Conservation (phyloP, 148 eudicot species). For the Gaultheria prostrata region DNA sequence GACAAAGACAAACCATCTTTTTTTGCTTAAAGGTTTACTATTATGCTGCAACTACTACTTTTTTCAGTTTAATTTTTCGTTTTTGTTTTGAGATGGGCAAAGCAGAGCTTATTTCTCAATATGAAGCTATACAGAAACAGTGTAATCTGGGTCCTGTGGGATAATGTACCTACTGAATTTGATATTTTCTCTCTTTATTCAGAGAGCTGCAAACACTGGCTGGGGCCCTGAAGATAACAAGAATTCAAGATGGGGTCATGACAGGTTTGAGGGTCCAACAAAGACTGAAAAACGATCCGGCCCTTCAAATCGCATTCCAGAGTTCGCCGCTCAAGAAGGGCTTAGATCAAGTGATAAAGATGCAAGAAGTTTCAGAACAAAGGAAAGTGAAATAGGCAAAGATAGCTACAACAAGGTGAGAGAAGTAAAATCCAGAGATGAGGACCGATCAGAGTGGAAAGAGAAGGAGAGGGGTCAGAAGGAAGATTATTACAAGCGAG, state of each 20-base stretch:
- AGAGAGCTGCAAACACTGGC: conserved; percentile 98
- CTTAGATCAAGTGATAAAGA: conserved; percentile 31
- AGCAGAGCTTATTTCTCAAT: neutral
- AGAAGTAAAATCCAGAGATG: conserved; percentile 27
- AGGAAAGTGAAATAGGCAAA: conserved; percentile 16
- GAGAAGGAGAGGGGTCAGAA: conserved; percentile 23
- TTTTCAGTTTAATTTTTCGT: neutral
- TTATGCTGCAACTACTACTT: too few relatives aligned
- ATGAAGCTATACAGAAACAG: neutral
- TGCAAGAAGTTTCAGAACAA: conserved; percentile 33
- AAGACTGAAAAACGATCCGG: conserved; percentile 34
- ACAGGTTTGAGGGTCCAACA: conserved; percentile 44
- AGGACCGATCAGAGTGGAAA: conserved; percentile 25
- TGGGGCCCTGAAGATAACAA: conserved; percentile 77
- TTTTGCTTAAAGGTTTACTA: neutral
- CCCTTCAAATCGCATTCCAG: conserved; percentile 26
- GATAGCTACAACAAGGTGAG: conserved; percentile 30
- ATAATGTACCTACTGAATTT: neutral
- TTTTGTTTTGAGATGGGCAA: neutral
- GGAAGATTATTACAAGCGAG: conserved; percentile 30
- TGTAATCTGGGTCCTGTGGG: neutral
- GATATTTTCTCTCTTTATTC: conserved; percentile 5
- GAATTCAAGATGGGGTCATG: conserved; percentile 54
- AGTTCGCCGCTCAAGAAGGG: conserved; percentile 19
- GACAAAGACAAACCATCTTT: neutral